Evolutionary conservation across 129 eudicot species (phyloP).

Genomic region (Artemisia annua): DNA sequence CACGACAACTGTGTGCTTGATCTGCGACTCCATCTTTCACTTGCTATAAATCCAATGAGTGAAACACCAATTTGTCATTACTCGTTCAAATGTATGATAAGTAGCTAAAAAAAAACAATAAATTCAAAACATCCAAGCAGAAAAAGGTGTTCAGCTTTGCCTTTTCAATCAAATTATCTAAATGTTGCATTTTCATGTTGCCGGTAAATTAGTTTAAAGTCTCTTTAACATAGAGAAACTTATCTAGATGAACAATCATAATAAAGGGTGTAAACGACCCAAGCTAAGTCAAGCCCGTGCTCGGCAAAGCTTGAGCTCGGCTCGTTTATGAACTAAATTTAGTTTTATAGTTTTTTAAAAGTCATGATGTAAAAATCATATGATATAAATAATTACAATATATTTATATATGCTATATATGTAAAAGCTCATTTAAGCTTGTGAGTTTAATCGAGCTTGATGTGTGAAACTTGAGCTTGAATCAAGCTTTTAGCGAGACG

Average conservation of each 20-base stretch:
- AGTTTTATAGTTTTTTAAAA: too few relatives aligned
- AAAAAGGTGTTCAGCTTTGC: too few relatives aligned
- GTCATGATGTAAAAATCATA: background rate
- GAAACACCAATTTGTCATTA: background rate
- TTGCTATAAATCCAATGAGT: constrained; percentile 1
- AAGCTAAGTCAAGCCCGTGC: too few relatives aligned
- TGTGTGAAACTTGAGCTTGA: background rate
- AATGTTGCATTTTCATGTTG: too few relatives aligned
- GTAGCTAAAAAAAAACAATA: background rate
- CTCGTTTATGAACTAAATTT: too few relatives aligned
- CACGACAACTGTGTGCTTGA: constrained; percentile 46
- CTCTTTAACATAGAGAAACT: too few relatives aligned
- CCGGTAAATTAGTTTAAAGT: too few relatives aligned
- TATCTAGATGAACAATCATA: too few relatives aligned
- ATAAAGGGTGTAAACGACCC: too few relatives aligned
- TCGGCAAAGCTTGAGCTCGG: too few relatives aligned
- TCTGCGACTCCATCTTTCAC: constrained; percentile 41
- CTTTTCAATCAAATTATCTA: too few relatives aligned
- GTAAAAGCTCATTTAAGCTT: background rate
- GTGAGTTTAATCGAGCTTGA: too few relatives aligned
- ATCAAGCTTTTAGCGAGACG: background rate
- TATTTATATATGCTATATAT: background rate
- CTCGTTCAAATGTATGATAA: background rate
- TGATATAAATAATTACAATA: background rate
- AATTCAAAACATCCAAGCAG: background rate